A percentile compares a stretch with the other conserved stretches of the same genome.
phyloP scores from a whole-genome alignment of 495 filamentous ascomycete species.

The Penicillium cataractarum region DNA sequence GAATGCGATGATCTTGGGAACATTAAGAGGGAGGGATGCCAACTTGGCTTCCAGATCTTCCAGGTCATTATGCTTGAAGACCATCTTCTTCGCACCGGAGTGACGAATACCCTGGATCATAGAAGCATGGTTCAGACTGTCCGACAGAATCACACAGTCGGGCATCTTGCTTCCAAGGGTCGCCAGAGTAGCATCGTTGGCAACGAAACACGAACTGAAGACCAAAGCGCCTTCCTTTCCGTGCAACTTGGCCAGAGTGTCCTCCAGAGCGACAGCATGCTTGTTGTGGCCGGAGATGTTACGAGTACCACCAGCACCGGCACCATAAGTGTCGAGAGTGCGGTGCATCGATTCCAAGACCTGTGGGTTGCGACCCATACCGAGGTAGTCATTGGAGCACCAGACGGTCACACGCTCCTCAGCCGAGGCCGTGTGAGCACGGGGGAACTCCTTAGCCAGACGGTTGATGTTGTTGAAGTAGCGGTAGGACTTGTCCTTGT shows the following conservation, averaged over 20 bases:
- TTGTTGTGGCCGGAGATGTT: slow-evolving; percentile 98
- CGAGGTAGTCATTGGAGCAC: slow-evolving; percentile 99
- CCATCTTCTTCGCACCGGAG: slow-evolving; percentile 93
- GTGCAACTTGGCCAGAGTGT: slow-evolving; percentile 82
- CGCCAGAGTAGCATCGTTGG: slow-evolving; percentile 96
- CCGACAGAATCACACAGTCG: slow-evolving; percentile 92
- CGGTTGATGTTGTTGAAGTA: slow-evolving; percentile 99
- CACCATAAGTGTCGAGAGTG: slow-evolving; percentile 91
- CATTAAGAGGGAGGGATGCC: slow-evolving; percentile 76
- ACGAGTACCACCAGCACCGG: slow-evolving; percentile 91
- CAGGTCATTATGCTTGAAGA: slow-evolving; percentile 97
- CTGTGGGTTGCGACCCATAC: slow-evolving; percentile 90
- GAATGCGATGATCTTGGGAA: slow-evolving; percentile 98
- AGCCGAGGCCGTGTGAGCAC: slow-evolving; percentile 82
- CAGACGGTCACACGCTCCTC: slow-evolving; percentile 95
- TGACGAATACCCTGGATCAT: slow-evolving; percentile 99
- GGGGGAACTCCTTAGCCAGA: slow-evolving; percentile 92
- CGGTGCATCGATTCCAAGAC: slow-evolving; percentile 93
- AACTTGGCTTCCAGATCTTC: slow-evolving; percentile 88
- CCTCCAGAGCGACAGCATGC: slow-evolving; percentile 86
- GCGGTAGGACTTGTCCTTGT: slow-evolving; percentile 98
- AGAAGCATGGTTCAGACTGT: slow-evolving; percentile 94
- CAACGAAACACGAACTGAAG: slow-evolving; percentile 96
- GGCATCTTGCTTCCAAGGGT: slow-evolving; percentile 95
- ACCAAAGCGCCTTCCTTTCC: slow-evolving; percentile 92